phyloP scores from a whole-genome alignment of 2,329 filamentous ascomycete genomes.

The Fusarium stilboides region DNA sequence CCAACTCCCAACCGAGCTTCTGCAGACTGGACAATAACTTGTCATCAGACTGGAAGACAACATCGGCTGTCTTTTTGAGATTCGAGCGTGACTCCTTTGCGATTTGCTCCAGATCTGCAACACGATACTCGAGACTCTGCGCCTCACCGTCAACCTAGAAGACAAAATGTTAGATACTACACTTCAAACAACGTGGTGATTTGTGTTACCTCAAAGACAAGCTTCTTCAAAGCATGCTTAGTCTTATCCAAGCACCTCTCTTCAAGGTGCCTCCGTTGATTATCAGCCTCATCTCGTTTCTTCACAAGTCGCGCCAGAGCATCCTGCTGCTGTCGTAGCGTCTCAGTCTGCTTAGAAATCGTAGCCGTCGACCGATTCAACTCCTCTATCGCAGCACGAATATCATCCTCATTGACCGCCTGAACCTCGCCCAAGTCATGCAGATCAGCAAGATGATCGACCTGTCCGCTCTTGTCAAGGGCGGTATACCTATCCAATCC shows the following conservation, averaged over 20 bases:
- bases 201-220: constrained; percentile 59
- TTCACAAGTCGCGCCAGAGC: constrained; percentile 69
- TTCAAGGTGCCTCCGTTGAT: constrained; percentile 52
- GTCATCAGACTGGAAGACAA: constrained; percentile 73
- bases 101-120: constrained; percentile 68
- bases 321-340: constrained; percentile 73
- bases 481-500: constrained; percentile 62
- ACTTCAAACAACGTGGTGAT: not conserved
- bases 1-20: constrained; percentile 75
- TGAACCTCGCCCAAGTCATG: constrained; percentile 64
- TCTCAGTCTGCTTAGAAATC: constrained; percentile 75
- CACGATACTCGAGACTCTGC: constrained; percentile 62
- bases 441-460: constrained; percentile 61
- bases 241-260: constrained; percentile 48
- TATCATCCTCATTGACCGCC: constrained; percentile 71
- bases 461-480: constrained; percentile 64
- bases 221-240: constrained; percentile 59
- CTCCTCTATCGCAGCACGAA: constrained; percentile 73
- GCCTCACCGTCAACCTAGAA: constrained; percentile 64
- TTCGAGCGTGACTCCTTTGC: constrained; percentile 60
- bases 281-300: constrained; percentile 53
- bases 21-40: constrained; percentile 75
- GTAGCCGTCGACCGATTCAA: constrained; percentile 75
- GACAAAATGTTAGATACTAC: constrained; percentile 8
- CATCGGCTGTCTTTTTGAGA: constrained; percentile 65